These are phyloP conservation scores for Starmerella tilneyi DNA, from an alignment of 805 yeast species.

Conservation along the genomic window DNA sequence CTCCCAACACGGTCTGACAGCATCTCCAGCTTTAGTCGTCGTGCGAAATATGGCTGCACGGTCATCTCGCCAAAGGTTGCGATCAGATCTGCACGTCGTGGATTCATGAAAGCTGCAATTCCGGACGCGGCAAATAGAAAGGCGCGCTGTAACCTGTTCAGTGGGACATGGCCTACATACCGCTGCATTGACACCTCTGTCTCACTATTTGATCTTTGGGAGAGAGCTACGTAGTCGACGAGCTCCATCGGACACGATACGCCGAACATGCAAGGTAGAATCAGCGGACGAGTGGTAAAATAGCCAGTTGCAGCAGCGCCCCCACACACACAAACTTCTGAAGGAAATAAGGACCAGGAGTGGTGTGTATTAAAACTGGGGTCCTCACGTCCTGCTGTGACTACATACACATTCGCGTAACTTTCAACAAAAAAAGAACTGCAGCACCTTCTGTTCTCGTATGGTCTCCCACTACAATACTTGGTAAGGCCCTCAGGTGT, in stretches of 20 bases:
- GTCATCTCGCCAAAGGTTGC: slow-evolving; percentile 70
- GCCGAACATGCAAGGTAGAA: not conserved
- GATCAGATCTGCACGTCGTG: slow-evolving; percentile 34
- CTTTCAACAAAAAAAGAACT: not conserved
- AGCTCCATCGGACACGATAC: slow-evolving; percentile 3
- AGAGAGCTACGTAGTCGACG: no score
- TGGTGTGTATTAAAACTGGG: no score
- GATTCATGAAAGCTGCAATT: slow-evolving; percentile 49
- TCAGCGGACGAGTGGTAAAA: no score
- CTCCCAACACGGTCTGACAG: slow-evolving; percentile 67
- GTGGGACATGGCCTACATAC: slow-evolving; percentile 41
- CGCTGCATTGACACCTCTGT: slow-evolving; percentile 17
- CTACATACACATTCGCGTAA: no score
- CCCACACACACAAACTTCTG: no score
- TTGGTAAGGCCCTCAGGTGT: slow-evolving; percentile 4
- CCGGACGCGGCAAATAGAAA: slow-evolving; percentile 64
- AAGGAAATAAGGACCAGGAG: no score
- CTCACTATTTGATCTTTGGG: not conserved
- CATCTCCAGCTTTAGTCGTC: slow-evolving; percentile 59
- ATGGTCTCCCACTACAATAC: slow-evolving; percentile 7
- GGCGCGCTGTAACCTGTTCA: slow-evolving; percentile 50
- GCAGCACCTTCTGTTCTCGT: slow-evolving; percentile 9
- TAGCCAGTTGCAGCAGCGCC: not conserved
- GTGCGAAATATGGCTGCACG: slow-evolving; percentile 60
- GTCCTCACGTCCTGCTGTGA: no score